Conservation (phyloP, 164 flowering plant genomes). For the Buxus sempervirens region DNA sequence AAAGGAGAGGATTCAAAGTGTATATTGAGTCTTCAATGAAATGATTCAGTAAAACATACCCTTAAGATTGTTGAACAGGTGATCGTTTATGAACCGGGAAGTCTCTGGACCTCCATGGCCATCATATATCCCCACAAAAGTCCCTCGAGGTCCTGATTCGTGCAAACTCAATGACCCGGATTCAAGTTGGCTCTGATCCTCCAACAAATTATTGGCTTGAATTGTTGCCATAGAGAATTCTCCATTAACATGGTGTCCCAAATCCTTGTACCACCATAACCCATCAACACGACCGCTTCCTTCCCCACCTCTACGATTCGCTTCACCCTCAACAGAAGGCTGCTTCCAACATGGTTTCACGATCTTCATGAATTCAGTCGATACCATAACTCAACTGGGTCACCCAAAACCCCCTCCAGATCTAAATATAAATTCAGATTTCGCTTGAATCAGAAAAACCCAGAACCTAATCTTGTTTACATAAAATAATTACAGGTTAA, state of each 20-base stretch:
- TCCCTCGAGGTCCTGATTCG: conserved; percentile 74
- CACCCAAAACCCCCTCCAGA: conserved; percentile 36
- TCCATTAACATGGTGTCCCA: conserved; percentile 67
- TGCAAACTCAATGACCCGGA: conserved; percentile 74
- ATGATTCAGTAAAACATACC: conserved; percentile 41
- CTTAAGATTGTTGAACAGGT: conserved; percentile 60
- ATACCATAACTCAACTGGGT: conserved; percentile 49
- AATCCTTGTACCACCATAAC: conserved; percentile 79
- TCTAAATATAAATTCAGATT: conserved; percentile 18
- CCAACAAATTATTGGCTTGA: conserved; percentile 75
- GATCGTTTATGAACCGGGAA: conserved; percentile 61
- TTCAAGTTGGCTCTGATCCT: conserved; percentile 81
- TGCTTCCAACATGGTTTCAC: conserved; percentile 68
- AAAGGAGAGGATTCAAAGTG: no score
- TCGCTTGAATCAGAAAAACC: conserved; percentile 19
- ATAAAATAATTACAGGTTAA: conserved; percentile 24
- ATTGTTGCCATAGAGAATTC: conserved; percentile 90
- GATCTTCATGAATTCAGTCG: conserved; percentile 48
- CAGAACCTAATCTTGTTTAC: conserved; percentile 17
- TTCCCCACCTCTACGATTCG: conserved; percentile 36
- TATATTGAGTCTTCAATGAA: no score
- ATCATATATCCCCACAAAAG: conserved; percentile 88
- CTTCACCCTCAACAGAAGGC: conserved; percentile 49
- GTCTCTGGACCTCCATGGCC: conserved; percentile 98
- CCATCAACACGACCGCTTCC: conserved; percentile 55